Conservation (phyloP, 441 rosid genomes). For the Geranium incanum region DNA sequence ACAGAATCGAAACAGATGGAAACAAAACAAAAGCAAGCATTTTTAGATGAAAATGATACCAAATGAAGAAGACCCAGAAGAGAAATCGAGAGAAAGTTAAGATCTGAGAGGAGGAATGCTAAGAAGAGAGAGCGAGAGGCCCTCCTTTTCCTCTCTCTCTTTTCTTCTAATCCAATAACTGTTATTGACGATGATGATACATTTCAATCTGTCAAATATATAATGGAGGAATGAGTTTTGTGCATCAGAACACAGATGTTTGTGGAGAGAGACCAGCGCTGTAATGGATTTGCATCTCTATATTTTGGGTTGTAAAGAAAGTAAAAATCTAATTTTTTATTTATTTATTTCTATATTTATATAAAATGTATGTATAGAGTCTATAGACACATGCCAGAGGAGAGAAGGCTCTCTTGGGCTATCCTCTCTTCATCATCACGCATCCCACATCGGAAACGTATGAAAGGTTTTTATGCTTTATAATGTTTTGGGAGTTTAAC, state of each 20-base stretch:
- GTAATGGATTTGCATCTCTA: constrained; percentile 20
- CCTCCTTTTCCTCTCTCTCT: constrained; percentile 40
- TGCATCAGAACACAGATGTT: constrained; percentile 19
- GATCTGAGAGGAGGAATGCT: constrained; percentile 42
- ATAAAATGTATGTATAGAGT: constrained; percentile 12
- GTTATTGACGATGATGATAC: constrained; percentile 8
- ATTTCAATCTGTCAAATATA: constrained; percentile 21
- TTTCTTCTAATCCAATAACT: constrained; percentile 23
- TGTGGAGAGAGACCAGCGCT: not conserved
- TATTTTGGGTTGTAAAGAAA: not conserved
- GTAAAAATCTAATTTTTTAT: not conserved
- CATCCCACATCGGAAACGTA: no score
- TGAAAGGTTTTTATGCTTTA: no score
- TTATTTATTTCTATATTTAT: constrained; percentile 13
- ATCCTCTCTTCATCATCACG: constrained; percentile 20
- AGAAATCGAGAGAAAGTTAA: constrained; percentile 37
- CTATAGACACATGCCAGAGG: constrained; percentile 10
- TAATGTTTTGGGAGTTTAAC: no score
- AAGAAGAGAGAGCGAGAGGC: constrained; percentile 50
- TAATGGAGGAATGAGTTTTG: constrained; percentile 28
- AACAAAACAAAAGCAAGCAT: constrained; percentile 13
- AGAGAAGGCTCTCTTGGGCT: constrained; percentile 24
- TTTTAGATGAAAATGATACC: constrained; percentile 25
- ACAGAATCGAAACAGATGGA: constrained; percentile 30
- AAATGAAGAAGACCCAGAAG: constrained; percentile 34